Conservation (phyloP, 257 asterid genomes). For the Ligustrum vulgare region DNA sequence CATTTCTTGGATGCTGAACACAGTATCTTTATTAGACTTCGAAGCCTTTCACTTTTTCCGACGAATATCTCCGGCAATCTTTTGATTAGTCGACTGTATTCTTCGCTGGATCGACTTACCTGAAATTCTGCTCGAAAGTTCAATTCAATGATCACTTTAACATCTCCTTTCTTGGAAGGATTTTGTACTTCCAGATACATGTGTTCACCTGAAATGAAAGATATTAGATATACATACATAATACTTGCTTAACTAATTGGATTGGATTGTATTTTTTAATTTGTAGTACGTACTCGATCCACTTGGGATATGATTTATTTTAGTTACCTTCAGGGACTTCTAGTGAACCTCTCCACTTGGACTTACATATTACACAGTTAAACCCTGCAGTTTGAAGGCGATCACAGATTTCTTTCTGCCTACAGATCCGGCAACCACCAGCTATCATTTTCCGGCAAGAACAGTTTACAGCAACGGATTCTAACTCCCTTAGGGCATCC, state of each 20-base stretch:
- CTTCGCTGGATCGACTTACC: constrained; percentile 32
- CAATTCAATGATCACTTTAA: constrained; percentile 40
- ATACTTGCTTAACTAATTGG: too few species aligned
- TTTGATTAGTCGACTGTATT: constrained; percentile 25
- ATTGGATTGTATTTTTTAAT: background rate
- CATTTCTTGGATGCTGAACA: constrained; percentile 43
- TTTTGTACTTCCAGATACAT: constrained; percentile 34
- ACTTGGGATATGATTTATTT: too few species aligned
- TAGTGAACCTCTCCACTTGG: constrained; percentile 37
- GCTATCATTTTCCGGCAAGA: constrained; percentile 31
- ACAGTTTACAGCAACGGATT: constrained; percentile 14
- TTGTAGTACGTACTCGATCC: too few species aligned
- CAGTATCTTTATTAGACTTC: constrained; percentile 32
- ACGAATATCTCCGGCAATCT: constrained; percentile 36
- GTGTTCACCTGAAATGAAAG: constrained; percentile 44
- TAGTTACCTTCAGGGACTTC: constrained; percentile 32
- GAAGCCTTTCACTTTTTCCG: constrained; percentile 39
- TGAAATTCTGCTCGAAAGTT: constrained; percentile 38
- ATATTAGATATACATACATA: too few species aligned
- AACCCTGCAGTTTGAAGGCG: constrained; percentile 32
- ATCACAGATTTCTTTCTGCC: constrained; percentile 14
- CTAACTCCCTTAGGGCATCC: constrained; percentile 32
- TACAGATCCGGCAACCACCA: constrained; percentile 33
- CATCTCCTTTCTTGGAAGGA: constrained; percentile 19
- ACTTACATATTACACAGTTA: constrained; percentile 34